Percentiles rank a stretch among this genome's conserved stretches.
Evolutionary conservation across 495 filamentous ascomycete species (phyloP).

Genomic region (Stereocaulon alpinum): DNA sequence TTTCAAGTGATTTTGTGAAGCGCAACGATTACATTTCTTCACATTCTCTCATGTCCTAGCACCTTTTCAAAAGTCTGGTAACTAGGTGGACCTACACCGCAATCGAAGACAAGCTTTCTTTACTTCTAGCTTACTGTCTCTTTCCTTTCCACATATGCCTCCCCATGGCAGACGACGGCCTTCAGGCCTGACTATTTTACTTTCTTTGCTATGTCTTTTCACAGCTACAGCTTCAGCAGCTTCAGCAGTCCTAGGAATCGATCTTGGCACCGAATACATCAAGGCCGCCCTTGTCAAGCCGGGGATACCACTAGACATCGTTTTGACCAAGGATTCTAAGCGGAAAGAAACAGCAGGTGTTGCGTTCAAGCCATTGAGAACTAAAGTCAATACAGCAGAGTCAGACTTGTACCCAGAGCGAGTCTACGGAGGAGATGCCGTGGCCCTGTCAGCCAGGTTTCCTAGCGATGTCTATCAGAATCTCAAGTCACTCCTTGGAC

Average conservation of each 20-base stretch:
- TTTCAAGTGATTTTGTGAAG: background rate
- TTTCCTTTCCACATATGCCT: conserved; percentile 33
- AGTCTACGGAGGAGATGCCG: conserved; percentile 82
- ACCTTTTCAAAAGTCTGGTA: background rate
- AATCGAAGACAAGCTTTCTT: background rate
- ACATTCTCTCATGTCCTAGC: too few species aligned
- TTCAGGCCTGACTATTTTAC: conserved; percentile 26
- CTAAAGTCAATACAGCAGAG: conserved; percentile 34
- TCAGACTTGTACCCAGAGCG: conserved; percentile 68
- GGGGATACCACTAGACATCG: conserved; percentile 94
- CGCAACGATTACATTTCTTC: background rate
- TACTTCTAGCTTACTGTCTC: background rate
- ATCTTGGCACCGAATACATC: conserved; percentile 93
- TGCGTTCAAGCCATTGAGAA: conserved; percentile 76
- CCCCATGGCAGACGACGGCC: conserved; percentile 37
- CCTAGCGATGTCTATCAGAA: conserved; percentile 91
- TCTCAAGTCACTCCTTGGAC: conserved; percentile 74
- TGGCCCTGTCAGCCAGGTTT: conserved; percentile 77
- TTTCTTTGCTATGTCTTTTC: conserved; percentile 47
- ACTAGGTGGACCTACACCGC: background rate
- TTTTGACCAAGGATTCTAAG: conserved; percentile 96
- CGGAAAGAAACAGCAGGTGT: conserved; percentile 89
- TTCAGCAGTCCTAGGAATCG: conserved; percentile 78
- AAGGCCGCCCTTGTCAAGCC: conserved; percentile 96
- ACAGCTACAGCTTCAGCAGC: conserved; percentile 49